Base-by-base conservation (phyloP, 495 filamentous ascomycete species). In the Lasiosphaeria ovina region DNA sequence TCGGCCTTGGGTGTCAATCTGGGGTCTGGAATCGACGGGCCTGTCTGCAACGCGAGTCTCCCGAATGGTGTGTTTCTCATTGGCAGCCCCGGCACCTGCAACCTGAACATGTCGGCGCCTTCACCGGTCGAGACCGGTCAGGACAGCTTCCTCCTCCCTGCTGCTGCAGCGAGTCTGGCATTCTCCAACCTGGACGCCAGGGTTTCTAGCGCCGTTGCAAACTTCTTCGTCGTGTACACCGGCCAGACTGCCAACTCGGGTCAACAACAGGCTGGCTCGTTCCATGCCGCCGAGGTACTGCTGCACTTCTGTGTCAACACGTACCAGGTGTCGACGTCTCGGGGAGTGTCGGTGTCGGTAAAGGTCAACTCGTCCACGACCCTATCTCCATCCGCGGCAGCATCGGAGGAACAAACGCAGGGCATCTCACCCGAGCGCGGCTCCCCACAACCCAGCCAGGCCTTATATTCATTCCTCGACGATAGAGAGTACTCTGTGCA, bases 291-390 rank as follows among this genome's bases (percentile, higher is more conserved):
- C 10, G 69, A 72, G 58, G 62, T 66, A 12, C 53, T 69, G n/a
- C 52, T 67, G 1, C 65, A 68, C 31, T 72, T 72, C 45, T 72
- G 69, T 48, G 67, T 72, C 44, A 72, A 72, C 49, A 69, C 64
- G 17, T 72, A 72, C 61, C 9, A 61, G 6, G 57, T 59, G 9
- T 54, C 53, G 14, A 60, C 56, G 3, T 38, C 47, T 2, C 16
- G 42, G 11, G 69, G 69, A 6, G 33, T 61, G 11, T 47, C 61
- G 24, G 58, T 49, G 8, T 67, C 60, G n/a, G 47, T 24, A 16
- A 55, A 64, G 3, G 59, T 72, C 16, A 36, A 66, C 49, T 63
- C 63, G 16, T 66, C 62, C 1, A 56, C 64, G 6, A 51, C 64
- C 3, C 7, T 57, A 55, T n/a, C 35, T 24, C 47, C 40, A 12